Evolutionary conservation across 805 yeast genomes (phyloP).

Genomic region (Tetrapisispora nanseiensis): DNA sequence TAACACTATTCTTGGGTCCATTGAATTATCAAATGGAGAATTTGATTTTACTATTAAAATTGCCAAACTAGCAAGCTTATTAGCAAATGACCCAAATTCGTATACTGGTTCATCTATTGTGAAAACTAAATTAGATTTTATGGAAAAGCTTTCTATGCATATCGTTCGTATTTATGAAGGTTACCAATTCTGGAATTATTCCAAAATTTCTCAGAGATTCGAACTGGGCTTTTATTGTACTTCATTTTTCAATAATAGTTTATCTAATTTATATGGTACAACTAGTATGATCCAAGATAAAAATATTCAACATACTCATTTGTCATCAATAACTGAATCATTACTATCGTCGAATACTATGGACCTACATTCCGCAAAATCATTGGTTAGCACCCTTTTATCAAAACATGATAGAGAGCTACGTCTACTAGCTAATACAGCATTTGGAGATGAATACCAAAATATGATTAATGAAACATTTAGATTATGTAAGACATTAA

Average conservation of each 20-base stretch:
- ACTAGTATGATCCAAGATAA: not conserved
- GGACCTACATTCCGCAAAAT: slow-evolving; percentile 34
- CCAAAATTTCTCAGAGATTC: slow-evolving; percentile 44
- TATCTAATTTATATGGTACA: slow-evolving; percentile 43
- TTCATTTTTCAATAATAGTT: slow-evolving; percentile 44
- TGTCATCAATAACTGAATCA: slow-evolving; percentile 36
- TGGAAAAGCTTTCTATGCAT: slow-evolving; percentile 46
- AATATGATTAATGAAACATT: slow-evolving; percentile 43
- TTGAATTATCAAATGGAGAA: slow-evolving; percentile 60
- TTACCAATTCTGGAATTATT: slow-evolving; percentile 60
- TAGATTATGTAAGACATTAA: slow-evolving; percentile 45
- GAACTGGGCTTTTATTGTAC: slow-evolving; percentile 50
- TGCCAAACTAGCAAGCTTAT: slow-evolving; percentile 42
- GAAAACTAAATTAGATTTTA: slow-evolving; percentile 42
- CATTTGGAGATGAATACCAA: slow-evolving; percentile 10
- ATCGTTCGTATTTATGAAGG: slow-evolving; percentile 65
- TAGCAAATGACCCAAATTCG: slow-evolving; percentile 43
- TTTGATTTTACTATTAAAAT: slow-evolving; percentile 55
- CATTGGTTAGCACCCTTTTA: slow-evolving; percentile 14
- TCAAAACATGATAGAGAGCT: slow-evolving; percentile 12
- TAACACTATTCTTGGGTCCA: slow-evolving; percentile 52
- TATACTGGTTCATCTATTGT: slow-evolving; percentile 23
- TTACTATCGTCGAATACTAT: slow-evolving; percentile 46
- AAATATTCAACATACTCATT: not conserved
- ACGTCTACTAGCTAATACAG: slow-evolving; percentile 28